These are phyloP conservation scores for Pittosporum tobira DNA, from an alignment of 129 eudicot genomes.

Conservation along the genomic window DNA sequence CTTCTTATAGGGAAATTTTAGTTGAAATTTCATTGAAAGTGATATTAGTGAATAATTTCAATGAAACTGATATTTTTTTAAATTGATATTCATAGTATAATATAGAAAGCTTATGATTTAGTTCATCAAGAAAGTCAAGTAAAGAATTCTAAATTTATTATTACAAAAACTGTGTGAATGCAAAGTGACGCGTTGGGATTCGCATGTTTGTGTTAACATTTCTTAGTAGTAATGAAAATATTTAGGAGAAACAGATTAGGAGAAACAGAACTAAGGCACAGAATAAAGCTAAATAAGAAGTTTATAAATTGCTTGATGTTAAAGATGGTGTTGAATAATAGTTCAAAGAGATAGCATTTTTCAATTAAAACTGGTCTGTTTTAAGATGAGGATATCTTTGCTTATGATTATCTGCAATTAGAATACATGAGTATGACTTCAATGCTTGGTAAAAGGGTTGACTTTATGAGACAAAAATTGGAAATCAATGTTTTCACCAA, in stretches of 20 bases:
- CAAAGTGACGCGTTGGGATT: no score
- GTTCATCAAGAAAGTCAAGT: background rate
- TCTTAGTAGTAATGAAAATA: background rate
- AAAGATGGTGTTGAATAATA: background rate
- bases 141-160: no score
- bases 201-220: no score
- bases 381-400: background rate
- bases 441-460: no score
- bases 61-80: background rate
- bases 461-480: no score
- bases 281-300: background rate
- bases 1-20: constrained; percentile 10
- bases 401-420: background rate
- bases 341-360: background rate
- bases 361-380: background rate
- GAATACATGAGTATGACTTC: no score
- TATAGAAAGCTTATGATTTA: background rate
- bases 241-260: no score
- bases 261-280: background rate
- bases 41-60: background rate
- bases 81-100: background rate
- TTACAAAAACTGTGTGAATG: no score
- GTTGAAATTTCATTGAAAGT: background rate
- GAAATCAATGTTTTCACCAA: no score
- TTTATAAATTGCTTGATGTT: background rate